These are phyloP conservation scores for Alternaria sp. DNA, from an alignment of 2,329 filamentous ascomycete species.

Conservation along the genomic window DNA sequence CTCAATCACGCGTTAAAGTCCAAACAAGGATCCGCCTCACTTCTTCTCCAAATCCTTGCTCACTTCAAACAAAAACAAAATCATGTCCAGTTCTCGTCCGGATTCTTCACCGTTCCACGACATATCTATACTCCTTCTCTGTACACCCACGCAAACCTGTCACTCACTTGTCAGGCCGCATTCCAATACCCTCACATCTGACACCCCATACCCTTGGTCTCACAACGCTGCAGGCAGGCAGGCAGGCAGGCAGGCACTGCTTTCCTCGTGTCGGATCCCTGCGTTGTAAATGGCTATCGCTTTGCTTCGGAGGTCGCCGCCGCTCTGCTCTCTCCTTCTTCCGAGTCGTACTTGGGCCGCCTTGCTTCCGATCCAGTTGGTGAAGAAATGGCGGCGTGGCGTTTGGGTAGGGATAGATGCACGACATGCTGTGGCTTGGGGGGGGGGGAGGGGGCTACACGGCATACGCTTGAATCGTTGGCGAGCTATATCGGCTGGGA, in stretches of 20 bases:
- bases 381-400: background rate
- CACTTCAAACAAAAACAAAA: background rate
- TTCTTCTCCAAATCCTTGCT: background rate
- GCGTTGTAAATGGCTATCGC: background rate
- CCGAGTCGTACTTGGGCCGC: slow-evolving; percentile 12
- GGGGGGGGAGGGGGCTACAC: background rate
- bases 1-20: background rate
- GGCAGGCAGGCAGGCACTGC: slow-evolving; percentile 1
- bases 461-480: background rate
- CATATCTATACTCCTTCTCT: background rate
- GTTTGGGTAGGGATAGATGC: background rate
- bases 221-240: background rate
- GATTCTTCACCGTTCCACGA: background rate
- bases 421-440: slow-evolving; percentile 2
- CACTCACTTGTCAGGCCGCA: slow-evolving; percentile 15
- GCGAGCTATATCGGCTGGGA: background rate
- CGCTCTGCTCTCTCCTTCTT: background rate
- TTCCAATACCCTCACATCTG: slow-evolving; percentile 17
- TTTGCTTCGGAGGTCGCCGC: background rate
- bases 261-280: background rate
- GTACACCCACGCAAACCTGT: background rate
- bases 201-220: slow-evolving; percentile 1
- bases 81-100: background rate
- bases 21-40: background rate
- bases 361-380: slow-evolving; percentile 6